Evolutionary conservation across 495 filamentous ascomycete genomes (phyloP).

Genomic region (Penicillium tannophilum): DNA sequence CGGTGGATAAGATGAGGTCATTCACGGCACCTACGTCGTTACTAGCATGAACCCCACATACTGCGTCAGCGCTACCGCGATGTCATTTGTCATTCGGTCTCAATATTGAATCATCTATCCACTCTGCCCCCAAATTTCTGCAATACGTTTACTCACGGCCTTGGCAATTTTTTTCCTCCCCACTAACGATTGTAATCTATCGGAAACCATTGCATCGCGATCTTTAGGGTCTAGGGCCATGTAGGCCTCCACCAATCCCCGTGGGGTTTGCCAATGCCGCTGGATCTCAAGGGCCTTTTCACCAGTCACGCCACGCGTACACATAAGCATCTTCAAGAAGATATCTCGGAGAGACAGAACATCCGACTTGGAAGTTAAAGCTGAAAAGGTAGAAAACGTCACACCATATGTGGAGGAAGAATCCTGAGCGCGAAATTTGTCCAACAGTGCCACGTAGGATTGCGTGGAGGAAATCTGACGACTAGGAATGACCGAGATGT

Average conservation of each 20-base stretch:
- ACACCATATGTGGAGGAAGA: conserved; percentile 61
- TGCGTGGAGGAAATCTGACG: conserved; percentile 61
- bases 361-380: conserved; percentile 73
- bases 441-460: conserved; percentile 69
- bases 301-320: conserved; percentile 71
- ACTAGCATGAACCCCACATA: background rate
- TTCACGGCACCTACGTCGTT: background rate
- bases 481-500: conserved; percentile 61
- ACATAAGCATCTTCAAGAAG: conserved; percentile 88
- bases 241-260: conserved; percentile 68
- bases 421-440: conserved; percentile 52
- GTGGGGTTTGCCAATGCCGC: conserved; percentile 71
- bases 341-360: conserved; percentile 72
- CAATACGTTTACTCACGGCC: conserved; percentile 66
- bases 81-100: background rate
- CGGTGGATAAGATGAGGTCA: background rate
- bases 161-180: conserved; percentile 70
- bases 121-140: conserved; percentile 68
- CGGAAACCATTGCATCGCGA: conserved; percentile 52
- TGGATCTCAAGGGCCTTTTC: conserved; percentile 86
- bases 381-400: conserved; percentile 71
- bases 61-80: background rate
- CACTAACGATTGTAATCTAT: conserved; percentile 55
- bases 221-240: conserved; percentile 53
- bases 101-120: conserved; percentile 13